A percentile compares a stretch with the other conserved stretches of the same genome.
These are phyloP conservation scores for Xylaria sp. DNA, from an alignment of 2,329 filamentous ascomycete species.

Conservation along the genomic window DNA sequence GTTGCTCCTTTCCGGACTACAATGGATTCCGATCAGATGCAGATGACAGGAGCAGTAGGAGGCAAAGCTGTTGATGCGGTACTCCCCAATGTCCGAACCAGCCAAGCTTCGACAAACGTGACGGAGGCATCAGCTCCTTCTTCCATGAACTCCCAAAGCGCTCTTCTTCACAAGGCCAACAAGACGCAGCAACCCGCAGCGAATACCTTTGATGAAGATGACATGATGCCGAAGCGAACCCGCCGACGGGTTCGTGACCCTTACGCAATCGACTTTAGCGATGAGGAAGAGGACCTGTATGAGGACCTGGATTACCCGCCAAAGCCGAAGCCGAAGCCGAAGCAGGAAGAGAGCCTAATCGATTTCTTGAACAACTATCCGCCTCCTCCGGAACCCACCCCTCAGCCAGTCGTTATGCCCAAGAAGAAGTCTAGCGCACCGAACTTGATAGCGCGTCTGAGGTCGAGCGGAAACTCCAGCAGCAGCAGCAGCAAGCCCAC, in stretches of 20 bases:
- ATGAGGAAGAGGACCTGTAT: conserved; percentile 69
- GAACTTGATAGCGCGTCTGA: conserved; percentile 64
- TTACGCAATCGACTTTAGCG: conserved; percentile 86
- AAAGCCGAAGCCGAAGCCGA: conserved; percentile 46
- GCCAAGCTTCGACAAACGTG: conserved; percentile 58
- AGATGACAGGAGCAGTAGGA: conserved; percentile 55
- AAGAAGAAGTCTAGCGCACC: conserved; percentile 68
- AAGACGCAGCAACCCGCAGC: conserved; percentile 40
- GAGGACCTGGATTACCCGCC: conserved; percentile 53
- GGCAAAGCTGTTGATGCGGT: conserved; percentile 60
- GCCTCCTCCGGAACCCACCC: conserved; percentile 59
- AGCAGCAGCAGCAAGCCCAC: conserved; percentile 34
- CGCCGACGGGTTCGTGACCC: conserved; percentile 82
- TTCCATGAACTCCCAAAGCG: conserved; percentile 75
- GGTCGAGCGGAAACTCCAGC: conserved; percentile 36
- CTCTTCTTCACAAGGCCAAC: conserved; percentile 56
- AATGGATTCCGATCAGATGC: conserved; percentile 77
- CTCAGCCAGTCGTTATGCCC: conserved; percentile 43
- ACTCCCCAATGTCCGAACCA: conserved; percentile 59
- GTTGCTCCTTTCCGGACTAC: conserved; percentile 84
- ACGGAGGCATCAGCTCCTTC: conserved; percentile 65
- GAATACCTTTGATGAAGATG: conserved; percentile 52
- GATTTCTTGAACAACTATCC: conserved; percentile 74
- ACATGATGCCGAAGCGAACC: conserved; percentile 70
- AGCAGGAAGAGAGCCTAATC: conserved; percentile 68